These are phyloP conservation scores for Epichloe sibirici DNA, from an alignment of 2,329 filamentous ascomycete genomes.

Conservation along the genomic window DNA sequence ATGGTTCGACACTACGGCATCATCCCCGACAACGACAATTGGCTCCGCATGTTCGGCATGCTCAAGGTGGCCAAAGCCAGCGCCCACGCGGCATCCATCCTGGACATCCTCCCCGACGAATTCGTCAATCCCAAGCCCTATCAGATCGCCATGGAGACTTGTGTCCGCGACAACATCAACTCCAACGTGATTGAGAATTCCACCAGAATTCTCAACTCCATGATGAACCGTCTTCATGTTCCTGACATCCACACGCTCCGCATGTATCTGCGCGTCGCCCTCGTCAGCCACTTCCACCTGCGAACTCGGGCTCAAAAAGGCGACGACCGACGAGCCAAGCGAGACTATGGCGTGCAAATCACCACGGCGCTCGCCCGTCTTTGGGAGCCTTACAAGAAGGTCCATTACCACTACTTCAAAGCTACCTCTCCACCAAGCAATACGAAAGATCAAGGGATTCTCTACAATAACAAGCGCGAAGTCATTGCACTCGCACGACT, in stretches of 20 bases:
- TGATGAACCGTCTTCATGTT: constrained; percentile 30
- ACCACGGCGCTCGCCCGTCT: constrained; percentile 36
- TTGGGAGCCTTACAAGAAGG: constrained; percentile 34
- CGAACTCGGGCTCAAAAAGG: constrained; percentile 19
- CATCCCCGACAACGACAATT: constrained; percentile 59
- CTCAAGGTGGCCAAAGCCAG: constrained; percentile 57
- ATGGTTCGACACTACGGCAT: constrained; percentile 52
- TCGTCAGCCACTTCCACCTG: constrained; percentile 32
- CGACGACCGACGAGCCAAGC: constrained; percentile 23
- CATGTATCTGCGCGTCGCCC: constrained; percentile 44
- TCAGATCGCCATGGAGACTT: constrained; percentile 60
- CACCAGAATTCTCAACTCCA: constrained; percentile 50
- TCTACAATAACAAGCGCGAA: constrained; percentile 27
- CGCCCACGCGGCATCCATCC: constrained; percentile 42
- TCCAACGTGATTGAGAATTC: constrained; percentile 54
- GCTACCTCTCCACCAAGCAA: constrained; percentile 11
- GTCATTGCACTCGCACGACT: constrained; percentile 31
- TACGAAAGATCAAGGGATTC: constrained; percentile 13
- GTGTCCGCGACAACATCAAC: constrained; percentile 67
- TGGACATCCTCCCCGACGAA: constrained; percentile 40
- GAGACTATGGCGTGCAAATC: constrained; percentile 38
- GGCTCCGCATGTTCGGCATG: constrained; percentile 53
- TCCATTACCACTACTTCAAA: constrained; percentile 25
- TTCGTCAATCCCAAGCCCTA: constrained; percentile 43
- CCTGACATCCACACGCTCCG: constrained; percentile 41